These are phyloP conservation scores for Candida saitoana DNA, from an alignment of 805 yeast species.

Conservation along the genomic window DNA sequence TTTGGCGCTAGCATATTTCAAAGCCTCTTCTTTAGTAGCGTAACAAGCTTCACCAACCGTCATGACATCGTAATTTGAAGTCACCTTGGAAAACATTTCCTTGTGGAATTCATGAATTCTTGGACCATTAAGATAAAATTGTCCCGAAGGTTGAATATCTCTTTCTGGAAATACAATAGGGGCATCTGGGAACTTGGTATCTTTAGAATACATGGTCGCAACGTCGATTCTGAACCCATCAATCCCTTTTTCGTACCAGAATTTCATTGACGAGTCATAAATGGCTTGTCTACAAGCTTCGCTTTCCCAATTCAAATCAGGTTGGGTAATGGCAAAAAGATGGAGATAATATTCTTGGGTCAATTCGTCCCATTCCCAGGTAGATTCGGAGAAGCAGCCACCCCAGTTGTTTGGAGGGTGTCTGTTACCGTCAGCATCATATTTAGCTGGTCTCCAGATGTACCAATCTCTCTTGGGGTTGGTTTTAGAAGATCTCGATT, in stretches of 20 bases:
- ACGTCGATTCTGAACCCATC: conserved; percentile 60
- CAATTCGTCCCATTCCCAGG: conserved; percentile 53
- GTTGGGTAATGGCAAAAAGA: conserved; percentile 51
- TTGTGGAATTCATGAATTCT: conserved; percentile 55
- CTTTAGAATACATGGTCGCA: conserved; percentile 51
- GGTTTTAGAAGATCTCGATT: conserved; percentile 46
- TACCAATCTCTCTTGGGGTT: conserved; percentile 62
- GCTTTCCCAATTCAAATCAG: conserved; percentile 62
- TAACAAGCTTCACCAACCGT: conserved; percentile 57
- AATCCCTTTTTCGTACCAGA: conserved; percentile 54
- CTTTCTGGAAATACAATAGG: conserved; percentile 41
- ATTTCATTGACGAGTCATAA: conserved; percentile 45
- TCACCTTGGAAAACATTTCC: conserved; percentile 43
- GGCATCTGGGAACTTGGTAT: conserved; percentile 43
- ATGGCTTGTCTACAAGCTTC: conserved; percentile 34
- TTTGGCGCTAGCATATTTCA: conserved; percentile 40
- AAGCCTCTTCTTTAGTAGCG: conserved; percentile 37
- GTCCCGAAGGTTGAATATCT: conserved; percentile 37
- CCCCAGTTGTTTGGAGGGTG: conserved; percentile 57
- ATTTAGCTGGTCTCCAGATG: conserved; percentile 50
- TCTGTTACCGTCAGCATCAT: conserved; percentile 46
- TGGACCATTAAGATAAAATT: conserved; percentile 43
- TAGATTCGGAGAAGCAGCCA: conserved; percentile 49
- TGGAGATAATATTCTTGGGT: conserved; percentile 55
- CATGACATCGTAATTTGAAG: conserved; percentile 47